Conservation (phyloP, 2,329 filamentous ascomycete species). For the Penicillium sp. region DNA sequence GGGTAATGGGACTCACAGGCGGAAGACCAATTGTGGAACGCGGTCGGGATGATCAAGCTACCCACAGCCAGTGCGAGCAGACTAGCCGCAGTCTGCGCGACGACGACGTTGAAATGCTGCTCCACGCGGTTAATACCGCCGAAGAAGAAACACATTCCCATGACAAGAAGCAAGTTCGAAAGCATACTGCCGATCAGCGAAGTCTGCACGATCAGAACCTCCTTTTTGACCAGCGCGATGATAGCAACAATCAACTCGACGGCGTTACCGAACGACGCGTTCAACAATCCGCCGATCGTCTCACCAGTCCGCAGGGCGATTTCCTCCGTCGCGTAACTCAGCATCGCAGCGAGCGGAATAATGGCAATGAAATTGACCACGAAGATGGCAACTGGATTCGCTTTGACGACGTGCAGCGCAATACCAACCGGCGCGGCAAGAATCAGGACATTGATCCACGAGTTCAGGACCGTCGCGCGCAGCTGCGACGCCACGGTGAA, state of each 20-base stretch:
- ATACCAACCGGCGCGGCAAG: slow-evolving; percentile 78
- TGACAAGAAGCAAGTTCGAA: slow-evolving; percentile 81
- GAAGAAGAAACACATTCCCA: slow-evolving; percentile 92
- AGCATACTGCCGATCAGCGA: slow-evolving; percentile 89
- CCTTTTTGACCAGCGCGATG: slow-evolving; percentile 70
- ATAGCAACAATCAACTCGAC: slow-evolving; percentile 87
- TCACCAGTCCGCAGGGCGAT: slow-evolving; percentile 73
- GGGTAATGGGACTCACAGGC: slow-evolving; percentile 1
- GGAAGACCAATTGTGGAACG: slow-evolving; percentile 64
- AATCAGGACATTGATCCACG: slow-evolving; percentile 82
- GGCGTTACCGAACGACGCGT: slow-evolving; percentile 87
- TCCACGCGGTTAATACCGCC: slow-evolving; percentile 75
- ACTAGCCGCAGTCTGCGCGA: slow-evolving; percentile 84
- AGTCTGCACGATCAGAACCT: slow-evolving; percentile 85
- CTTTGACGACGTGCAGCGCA: slow-evolving; percentile 63
- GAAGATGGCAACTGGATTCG: slow-evolving; percentile 67
- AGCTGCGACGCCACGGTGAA: slow-evolving; percentile 43
- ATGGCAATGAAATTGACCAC: slow-evolving; percentile 93
- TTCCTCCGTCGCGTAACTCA: slow-evolving; percentile 88
- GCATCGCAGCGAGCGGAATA: slow-evolving; percentile 79
- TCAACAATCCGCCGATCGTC: slow-evolving; percentile 81
- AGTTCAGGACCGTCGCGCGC: slow-evolving; percentile 72
- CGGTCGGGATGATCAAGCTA: slow-evolving; percentile 83
- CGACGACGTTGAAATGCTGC: slow-evolving; percentile 88
- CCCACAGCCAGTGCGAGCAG: slow-evolving; percentile 76